Evolutionary conservation across 169 alveolate species (phyloP), one percentile per base, ranked within the genome.

Genomic region (Blepharisma undulans): DNA sequence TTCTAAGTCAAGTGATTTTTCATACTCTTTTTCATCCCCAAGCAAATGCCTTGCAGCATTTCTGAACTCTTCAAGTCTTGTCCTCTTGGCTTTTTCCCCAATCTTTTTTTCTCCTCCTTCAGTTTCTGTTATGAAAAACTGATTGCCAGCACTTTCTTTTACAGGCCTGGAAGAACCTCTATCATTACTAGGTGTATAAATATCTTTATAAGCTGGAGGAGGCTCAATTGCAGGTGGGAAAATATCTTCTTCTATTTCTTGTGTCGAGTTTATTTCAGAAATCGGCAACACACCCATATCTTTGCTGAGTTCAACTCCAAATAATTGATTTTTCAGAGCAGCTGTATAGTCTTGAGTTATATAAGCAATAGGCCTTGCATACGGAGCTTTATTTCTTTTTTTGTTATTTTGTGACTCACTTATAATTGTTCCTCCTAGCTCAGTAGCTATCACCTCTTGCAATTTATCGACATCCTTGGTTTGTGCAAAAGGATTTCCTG

Each of bases 401-500:
- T 72, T 71, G 78, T 32, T 81, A 48, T 61, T 60, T 6, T 59
- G 87, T 0, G 66, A 90, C 22, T 92, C 94, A 76, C 92, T 91
- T 12, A 94, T 92, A 5, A 94, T 72, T 5, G 89, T 80, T 32
- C 94, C 94, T 0, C 94, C 91, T 27, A 92, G 84, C 16, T 59
- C 79, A 22, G 48, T 86, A 6, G 66, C 25, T 16, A 94, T 27
- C 2, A 48, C 90, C 14, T 90, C 76, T 84, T 94, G 95, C 4
- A 94, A 91, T 32, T 90, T 90, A 19, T 59, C 86, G 27, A 72
- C 77, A 32, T 86, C 90, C 4, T 90, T 90, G 16, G 76, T 34
- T 27, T 72, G 81, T n/a, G 95, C 95, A 25, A 94, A 90, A 12
- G 96, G 96, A 77, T 94, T 94, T 5, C 94, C 94, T 12, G 96